Evolutionary conservation across 306 rosid genomes (phyloP).

Genomic region (Astragalus membranaceus): DNA sequence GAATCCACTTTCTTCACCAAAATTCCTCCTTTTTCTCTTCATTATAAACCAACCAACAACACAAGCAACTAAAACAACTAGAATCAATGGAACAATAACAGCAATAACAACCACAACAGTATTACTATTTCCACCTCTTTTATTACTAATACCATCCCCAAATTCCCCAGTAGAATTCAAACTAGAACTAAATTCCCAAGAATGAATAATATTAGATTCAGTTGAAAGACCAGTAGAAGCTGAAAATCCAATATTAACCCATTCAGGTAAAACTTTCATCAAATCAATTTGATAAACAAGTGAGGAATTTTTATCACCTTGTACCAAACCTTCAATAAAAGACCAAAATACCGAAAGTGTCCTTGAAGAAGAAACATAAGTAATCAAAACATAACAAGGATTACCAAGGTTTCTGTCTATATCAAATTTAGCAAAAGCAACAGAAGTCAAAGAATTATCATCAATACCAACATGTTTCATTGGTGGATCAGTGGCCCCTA

Average conservation of each 20-base stretch:
- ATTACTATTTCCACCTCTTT: neutral
- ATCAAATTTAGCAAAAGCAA: neutral
- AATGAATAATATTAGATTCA: conserved; percentile 17
- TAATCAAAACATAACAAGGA: neutral
- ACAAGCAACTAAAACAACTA: neutral
- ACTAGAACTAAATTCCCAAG: conserved; percentile 37
- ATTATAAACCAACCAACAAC: neutral
- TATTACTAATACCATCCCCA: neutral
- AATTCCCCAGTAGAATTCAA: neutral
- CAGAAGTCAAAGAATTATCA: conserved; percentile 9
- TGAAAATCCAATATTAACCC: conserved; percentile 34
- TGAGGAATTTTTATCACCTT: neutral
- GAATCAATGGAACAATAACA: neutral
- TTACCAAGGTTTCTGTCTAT: conserved; percentile 17
- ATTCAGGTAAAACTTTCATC: conserved; percentile 10
- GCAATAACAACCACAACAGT: neutral
- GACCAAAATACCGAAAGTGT: conserved; percentile 18
- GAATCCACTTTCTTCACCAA: neutral
- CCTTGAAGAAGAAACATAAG: conserved; percentile 1
- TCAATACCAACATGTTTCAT: conserved; percentile 26
- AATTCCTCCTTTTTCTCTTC: conserved; percentile 6
- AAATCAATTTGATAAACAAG: conserved; percentile 18
- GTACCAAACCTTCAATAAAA: neutral
- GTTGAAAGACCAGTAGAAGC: conserved; percentile 8
- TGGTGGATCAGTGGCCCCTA: conserved; percentile 16